Conservation (phyloP, 106 monocot species). For the Agapanthus africanus region DNA sequence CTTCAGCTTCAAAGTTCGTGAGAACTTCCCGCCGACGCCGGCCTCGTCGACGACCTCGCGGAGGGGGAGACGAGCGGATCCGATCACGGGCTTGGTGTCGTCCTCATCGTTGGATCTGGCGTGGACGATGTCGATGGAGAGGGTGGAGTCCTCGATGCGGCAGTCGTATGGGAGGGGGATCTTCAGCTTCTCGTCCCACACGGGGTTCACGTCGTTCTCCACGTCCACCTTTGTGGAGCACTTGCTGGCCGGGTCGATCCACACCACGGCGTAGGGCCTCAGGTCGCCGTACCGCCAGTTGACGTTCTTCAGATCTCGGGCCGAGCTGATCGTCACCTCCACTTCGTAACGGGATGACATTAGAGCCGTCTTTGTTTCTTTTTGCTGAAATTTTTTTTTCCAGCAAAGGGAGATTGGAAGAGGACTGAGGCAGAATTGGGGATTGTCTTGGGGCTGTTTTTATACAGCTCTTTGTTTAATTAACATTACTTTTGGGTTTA, state of each 20-base stretch:
- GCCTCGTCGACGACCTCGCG: conserved; percentile 57
- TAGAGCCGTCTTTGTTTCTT: neutral
- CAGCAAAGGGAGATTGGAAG: no score
- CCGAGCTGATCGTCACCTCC: conserved; percentile 49
- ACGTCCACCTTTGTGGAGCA: conserved; percentile 64
- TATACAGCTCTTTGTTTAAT: no score
- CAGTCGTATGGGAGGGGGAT: conserved; percentile 35
- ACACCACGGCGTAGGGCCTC: conserved; percentile 57
- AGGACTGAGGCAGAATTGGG: no score
- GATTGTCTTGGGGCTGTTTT: no score
- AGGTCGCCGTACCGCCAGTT: conserved; percentile 72
- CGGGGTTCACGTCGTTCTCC: conserved; percentile 33
- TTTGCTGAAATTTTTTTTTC: no score
- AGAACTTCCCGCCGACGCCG: conserved; percentile 32
- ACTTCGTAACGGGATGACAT: conserved; percentile 42
- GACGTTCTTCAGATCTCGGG: conserved; percentile 75
- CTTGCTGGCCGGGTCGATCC: conserved; percentile 56
- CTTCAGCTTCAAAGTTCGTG: conserved; percentile 43
- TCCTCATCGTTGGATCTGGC: conserved; percentile 27
- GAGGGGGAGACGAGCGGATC: conserved; percentile 65
- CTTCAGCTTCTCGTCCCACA: conserved; percentile 64
- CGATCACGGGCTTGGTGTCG: conserved; percentile 76
- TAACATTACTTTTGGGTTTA: no score
- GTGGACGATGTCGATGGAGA: conserved; percentile 77
- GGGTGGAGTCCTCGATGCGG: conserved; percentile 30